Base-by-base conservation (phyloP, 129 eudicot genomes). In the Saussurea involucrata region DNA sequence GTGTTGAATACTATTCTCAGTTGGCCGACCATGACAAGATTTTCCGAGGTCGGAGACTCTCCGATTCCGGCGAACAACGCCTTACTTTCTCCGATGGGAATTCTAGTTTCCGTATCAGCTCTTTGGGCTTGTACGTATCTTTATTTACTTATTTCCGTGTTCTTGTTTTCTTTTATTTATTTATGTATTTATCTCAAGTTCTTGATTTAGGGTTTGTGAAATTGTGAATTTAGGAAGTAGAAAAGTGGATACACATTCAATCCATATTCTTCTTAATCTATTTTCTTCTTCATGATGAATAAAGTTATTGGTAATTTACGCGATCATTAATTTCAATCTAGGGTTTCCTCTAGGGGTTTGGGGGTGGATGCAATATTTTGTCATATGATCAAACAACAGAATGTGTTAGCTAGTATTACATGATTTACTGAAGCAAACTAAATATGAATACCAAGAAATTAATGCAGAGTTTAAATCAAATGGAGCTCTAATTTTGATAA, bases 81-180 rank as follows among this genome's bases (percentile, higher is more conserved):
- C 82, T 93, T 6, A 93, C 96, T 24, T 89, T 93, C 78, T 84
- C 93, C 60, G 98, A 89, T 72, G 98, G 98, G 21, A 93, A 93
- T 78, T 83, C 92, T 24, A 88, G 97, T 63, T 87, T 90, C 49
- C 97, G 95, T 15, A 85, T 93, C 80, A 88, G 93, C 68, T 88
- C 91, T 53, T 79, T 93, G 76, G 97, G 96, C 73, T 90, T 88
- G 98, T 93, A 88, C 53, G 93, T 28, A 7, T 70, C 0, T 58
- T 25, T 34, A 17, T 8, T 29, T 58, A 11, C 8, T 29, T 10
- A 10, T 4, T 49, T 37, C 24, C 1, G 37, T 57, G 17, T 78
- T 22, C 12, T 63, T 37, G 53, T 24, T 20, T 25, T 22, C 6
- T 53, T 69, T 68, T 4, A 15, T 60, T 15, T n/a, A n/a, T n/a